phyloP scores from a whole-genome alignment of 2,329 filamentous ascomycete genomes.

The Penicillium hordei region DNA sequence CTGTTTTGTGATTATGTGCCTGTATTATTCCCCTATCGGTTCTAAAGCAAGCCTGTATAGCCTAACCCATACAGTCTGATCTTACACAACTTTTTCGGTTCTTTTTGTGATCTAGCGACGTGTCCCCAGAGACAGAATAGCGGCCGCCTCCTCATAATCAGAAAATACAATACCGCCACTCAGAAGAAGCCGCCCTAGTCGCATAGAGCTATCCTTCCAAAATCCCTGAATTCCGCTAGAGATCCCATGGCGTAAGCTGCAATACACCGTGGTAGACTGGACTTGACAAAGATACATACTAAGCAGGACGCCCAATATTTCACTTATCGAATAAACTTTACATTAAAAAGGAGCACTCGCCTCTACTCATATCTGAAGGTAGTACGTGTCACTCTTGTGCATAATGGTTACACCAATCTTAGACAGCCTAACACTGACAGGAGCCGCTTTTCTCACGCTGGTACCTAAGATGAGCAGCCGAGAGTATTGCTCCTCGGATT shows the following conservation, averaged over 20 bases:
- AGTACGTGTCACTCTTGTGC: not conserved
- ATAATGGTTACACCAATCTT: not conserved
- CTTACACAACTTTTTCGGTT: no score
- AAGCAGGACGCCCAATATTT: no score
- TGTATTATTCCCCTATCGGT: not conserved
- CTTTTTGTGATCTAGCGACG: not conserved
- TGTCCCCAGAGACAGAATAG: slow-evolving; percentile 46
- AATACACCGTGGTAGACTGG: no score
- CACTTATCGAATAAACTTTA: no score
- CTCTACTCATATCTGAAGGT: not conserved
- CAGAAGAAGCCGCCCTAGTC: slow-evolving; percentile 62
- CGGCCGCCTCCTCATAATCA: slow-evolving; percentile 59
- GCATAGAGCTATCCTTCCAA: slow-evolving; percentile 69
- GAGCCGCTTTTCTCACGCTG: not conserved
- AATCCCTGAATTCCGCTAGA: slow-evolving; percentile 55
- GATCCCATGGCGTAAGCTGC: no score
- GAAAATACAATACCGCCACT: slow-evolving; percentile 68
- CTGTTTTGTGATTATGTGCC: not conserved
- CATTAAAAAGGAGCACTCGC: not conserved
- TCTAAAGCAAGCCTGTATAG: not conserved
- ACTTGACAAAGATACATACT: no score
- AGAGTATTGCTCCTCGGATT: not conserved
- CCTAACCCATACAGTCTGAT: not conserved
- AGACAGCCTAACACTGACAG: not conserved
- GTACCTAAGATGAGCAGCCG: not conserved